A percentile compares a stretch with the other conserved stretches of the same genome.
These are phyloP conservation scores for Pseudogymnoascus sp. DNA, from an alignment of 2,329 filamentous ascomycete species.

Conservation along the genomic window DNA sequence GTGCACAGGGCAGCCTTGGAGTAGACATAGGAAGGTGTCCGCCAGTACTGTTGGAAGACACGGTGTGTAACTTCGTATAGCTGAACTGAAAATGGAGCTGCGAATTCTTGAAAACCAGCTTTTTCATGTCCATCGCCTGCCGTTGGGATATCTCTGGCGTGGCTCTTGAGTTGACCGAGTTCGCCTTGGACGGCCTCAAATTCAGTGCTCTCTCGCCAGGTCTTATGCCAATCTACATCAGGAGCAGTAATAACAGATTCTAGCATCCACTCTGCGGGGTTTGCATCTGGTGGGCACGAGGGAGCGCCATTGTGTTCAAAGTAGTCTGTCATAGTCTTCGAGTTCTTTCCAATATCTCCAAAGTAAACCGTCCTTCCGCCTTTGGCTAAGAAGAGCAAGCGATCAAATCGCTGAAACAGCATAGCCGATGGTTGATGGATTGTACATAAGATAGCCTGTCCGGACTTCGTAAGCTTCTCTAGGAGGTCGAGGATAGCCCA, in stretches of 20 bases:
- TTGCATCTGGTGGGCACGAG: constrained; percentile 41
- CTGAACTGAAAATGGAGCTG: constrained; percentile 56
- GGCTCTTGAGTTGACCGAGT: too few relatives aligned
- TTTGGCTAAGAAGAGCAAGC: constrained; percentile 52
- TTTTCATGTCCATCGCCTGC: too few relatives aligned
- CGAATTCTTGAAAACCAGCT: constrained; percentile 55
- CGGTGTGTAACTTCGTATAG: constrained; percentile 55
- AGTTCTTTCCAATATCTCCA: constrained; percentile 47
- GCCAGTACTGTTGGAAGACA: constrained; percentile 50
- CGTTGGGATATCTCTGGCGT: too few relatives aligned
- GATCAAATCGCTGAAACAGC: constrained; percentile 48
- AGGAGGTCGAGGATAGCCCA: constrained; percentile 56
- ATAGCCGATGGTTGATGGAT: constrained; percentile 44
- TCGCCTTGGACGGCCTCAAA: constrained; percentile 46
- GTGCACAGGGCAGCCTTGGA: constrained; percentile 41
- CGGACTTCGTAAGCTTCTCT: constrained; percentile 47
- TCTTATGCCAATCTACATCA: constrained; percentile 55
- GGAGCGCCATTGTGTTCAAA: constrained; percentile 51
- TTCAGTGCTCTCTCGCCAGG: constrained; percentile 59
- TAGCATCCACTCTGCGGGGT: constrained; percentile 38
- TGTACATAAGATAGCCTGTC: constrained; percentile 46
- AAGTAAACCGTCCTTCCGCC: constrained; percentile 63
- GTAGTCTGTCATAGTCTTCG: constrained; percentile 45
- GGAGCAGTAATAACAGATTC: constrained; percentile 29
- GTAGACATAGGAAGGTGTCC: constrained; percentile 47